Percentiles rank a stretch among this genome's conserved stretches.
Conservation (phyloP, 2,329 filamentous ascomycete genomes). For the Sporothrix dimorphospora region DNA sequence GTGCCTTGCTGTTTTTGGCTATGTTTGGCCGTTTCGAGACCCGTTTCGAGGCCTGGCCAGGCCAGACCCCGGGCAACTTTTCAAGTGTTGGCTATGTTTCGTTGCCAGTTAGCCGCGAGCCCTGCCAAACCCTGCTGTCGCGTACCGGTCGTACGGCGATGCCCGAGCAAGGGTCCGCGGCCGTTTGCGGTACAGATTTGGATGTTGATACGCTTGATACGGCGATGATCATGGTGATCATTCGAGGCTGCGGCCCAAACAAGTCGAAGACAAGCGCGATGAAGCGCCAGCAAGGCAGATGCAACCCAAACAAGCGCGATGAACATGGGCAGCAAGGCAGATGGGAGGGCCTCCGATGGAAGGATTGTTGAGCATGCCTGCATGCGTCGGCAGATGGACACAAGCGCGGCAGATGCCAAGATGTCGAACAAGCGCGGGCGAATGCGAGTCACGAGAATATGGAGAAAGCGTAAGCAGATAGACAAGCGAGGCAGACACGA, state of each 20-base stretch:
- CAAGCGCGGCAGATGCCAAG: background rate
- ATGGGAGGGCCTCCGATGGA: background rate
- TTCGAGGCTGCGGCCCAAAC: background rate
- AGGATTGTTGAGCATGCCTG: background rate
- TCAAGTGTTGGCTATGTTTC: background rate
- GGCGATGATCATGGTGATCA: background rate
- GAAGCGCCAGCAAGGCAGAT: constrained; percentile 7
- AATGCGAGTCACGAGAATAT: background rate
- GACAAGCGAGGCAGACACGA: constrained; percentile 10
- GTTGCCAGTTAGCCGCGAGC: constrained; percentile 5
- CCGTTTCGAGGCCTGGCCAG: background rate
- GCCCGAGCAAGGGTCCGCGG: background rate
- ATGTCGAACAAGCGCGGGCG: background rate
- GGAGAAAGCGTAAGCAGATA: background rate
- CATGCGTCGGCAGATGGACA: constrained; percentile 10
- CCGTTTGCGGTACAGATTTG: background rate
- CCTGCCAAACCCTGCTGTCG: background rate
- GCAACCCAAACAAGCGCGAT: constrained; percentile 17
- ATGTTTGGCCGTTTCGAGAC: background rate
- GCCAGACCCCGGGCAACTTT: background rate
- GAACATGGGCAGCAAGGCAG: background rate
- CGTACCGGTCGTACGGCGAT: constrained; percentile 16
- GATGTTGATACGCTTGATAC: background rate
- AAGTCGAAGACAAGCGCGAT: background rate
- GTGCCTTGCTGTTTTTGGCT: constrained; percentile 8